Percentiles rank a stretch among this genome's conserved stretches.
These are phyloP conservation scores for Platanthera guangdongensis DNA, from an alignment of 106 monocot species.

Conservation along the genomic window DNA sequence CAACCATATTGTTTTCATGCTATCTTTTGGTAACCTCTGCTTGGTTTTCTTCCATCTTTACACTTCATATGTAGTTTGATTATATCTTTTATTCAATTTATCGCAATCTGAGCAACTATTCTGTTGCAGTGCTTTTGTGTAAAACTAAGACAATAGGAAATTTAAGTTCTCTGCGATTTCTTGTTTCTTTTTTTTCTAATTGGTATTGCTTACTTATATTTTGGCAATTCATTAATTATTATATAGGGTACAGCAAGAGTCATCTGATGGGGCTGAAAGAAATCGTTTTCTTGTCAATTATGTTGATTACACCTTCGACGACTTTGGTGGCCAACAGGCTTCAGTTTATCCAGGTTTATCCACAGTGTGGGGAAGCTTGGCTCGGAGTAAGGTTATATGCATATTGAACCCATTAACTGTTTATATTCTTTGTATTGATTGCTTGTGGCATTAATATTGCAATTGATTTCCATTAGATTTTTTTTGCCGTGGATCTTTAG, in stretches of 20 bases:
- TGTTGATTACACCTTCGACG: slow-evolving; percentile 98
- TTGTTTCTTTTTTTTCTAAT: background rate
- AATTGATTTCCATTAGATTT: background rate
- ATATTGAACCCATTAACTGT: background rate
- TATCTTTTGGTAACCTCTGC: background rate
- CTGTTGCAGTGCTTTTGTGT: background rate
- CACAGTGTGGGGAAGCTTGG: slow-evolving; percentile 98
- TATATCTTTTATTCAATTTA: background rate
- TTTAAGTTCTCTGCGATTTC: background rate
- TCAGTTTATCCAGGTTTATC: slow-evolving; percentile 97
- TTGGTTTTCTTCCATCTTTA: background rate
- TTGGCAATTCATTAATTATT: slow-evolving; percentile 1
- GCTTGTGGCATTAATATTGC: background rate
- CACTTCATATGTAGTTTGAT: background rate
- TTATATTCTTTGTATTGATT: background rate
- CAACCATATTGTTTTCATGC: background rate
- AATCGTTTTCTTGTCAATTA: slow-evolving; percentile 95
- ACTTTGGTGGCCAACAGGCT: slow-evolving; percentile 86
- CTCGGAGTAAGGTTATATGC: slow-evolving; percentile 81
- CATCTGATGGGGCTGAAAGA: slow-evolving; percentile 93
- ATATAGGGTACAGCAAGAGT: slow-evolving; percentile 92
- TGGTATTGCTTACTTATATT: background rate
- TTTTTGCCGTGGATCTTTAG: background rate
- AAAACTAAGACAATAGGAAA: background rate
- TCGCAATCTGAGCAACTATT: background rate